These are phyloP conservation scores for Talaromyces sp. DNA, from an alignment of 2,329 filamentous ascomycete species.

Conservation along the genomic window DNA sequence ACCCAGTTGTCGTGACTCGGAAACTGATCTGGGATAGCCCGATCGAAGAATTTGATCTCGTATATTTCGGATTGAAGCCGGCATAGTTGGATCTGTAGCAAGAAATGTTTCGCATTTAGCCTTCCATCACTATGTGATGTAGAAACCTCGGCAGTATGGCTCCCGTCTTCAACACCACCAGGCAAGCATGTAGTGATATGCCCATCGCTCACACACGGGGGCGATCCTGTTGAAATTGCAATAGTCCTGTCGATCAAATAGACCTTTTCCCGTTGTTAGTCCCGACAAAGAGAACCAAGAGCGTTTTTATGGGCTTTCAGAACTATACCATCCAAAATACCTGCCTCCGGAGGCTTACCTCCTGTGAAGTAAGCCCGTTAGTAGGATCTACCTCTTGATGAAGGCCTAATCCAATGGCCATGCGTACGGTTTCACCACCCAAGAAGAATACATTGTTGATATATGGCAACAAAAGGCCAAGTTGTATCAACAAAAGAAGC, in stretches of 20 bases:
- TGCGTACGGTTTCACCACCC: slow-evolving; percentile 3
- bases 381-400: slow-evolving; percentile 2
- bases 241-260: slow-evolving; percentile 5
- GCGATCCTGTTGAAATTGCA: slow-evolving; percentile 2
- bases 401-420: slow-evolving; percentile 3
- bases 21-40: slow-evolving; percentile 3
- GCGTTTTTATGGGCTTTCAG: background rate
- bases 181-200: slow-evolving; percentile 3
- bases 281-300: background rate
- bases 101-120: slow-evolving; percentile 2
- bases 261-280: slow-evolving; percentile 4
- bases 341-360: slow-evolving; percentile 1
- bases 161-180: background rate
- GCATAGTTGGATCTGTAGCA: slow-evolving; percentile 5
- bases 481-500: slow-evolving; percentile 5
- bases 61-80: background rate
- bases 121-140: background rate
- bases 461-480: slow-evolving; percentile 2
- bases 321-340: slow-evolving; percentile 5
- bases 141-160: background rate
- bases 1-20: background rate
- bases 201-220: slow-evolving; percentile 5
- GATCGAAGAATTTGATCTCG: background rate
- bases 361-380: background rate
- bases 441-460: slow-evolving; percentile 3